Conservation (phyloP, 805 yeast species). For the Hanseniaspora taiwanica region DNA sequence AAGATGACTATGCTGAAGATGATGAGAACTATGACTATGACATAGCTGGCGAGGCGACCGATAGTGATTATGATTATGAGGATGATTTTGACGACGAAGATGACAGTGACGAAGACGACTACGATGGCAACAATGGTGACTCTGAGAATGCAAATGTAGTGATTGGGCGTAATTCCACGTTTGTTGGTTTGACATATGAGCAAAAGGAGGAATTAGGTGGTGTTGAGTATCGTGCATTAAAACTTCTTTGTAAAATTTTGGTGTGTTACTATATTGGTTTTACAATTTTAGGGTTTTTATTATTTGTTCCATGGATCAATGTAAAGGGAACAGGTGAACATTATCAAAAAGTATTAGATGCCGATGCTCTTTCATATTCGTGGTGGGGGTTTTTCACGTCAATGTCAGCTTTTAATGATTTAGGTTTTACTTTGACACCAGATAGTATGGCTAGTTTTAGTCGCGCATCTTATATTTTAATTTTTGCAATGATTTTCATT, state of each 20-base stretch:
- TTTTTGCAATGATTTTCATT: conserved; percentile 56
- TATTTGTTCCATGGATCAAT: conserved; percentile 50
- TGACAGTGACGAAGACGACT: conserved; percentile 8
- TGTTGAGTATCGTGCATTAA: conserved; percentile 86
- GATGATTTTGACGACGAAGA: conserved; percentile 4
- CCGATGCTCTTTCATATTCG: conserved; percentile 53
- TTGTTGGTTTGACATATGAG: conserved; percentile 63
- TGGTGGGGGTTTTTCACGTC: conserved; percentile 94
- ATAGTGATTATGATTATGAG: conserved; percentile 5
- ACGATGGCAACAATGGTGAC: conserved; percentile 8
- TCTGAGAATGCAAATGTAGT: conserved; percentile 6
- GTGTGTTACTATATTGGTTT: conserved; percentile 62
- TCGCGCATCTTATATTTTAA: conserved; percentile 47
- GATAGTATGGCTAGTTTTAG: conserved; percentile 64
- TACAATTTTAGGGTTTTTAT: conserved; percentile 40
- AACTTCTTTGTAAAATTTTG: conserved; percentile 55
- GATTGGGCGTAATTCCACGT: conserved; percentile 85
- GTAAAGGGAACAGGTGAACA: conserved; percentile 6
- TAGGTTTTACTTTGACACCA: conserved; percentile 73
- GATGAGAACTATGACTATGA: conserved; percentile 6
- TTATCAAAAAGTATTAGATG: conserved; percentile 33
- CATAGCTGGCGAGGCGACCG: conserved; percentile 7
- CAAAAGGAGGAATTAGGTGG: conserved; percentile 96
- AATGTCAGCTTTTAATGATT: conserved; percentile 68
- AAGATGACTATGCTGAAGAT: conserved; percentile 7